These are phyloP conservation scores for Trichoderma orchidacearum DNA, from an alignment of 495 filamentous ascomycete genomes.

Conservation along the genomic window DNA sequence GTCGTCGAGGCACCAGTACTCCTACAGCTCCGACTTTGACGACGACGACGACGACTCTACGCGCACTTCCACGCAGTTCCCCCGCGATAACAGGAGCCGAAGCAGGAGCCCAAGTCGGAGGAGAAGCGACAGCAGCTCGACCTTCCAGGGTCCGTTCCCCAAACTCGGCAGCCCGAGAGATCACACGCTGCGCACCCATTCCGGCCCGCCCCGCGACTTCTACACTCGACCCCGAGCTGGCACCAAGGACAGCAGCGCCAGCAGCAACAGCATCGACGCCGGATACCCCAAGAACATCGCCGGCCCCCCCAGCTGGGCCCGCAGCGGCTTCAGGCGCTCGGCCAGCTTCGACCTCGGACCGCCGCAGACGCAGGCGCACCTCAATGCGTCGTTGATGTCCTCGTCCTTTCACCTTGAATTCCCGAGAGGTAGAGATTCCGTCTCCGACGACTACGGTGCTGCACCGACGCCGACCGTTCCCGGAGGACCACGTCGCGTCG, in stretches of 20 bases:
- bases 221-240: constrained; percentile 44
- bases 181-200: constrained; percentile 22
- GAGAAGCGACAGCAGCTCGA: constrained; percentile 71
- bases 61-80: constrained; percentile 41
- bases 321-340: constrained; percentile 24
- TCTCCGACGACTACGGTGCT: constrained; percentile 55
- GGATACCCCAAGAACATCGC: constrained; percentile 37
- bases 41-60: constrained; percentile 47
- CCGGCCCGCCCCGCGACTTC: constrained; percentile 16
- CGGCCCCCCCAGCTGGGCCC: constrained; percentile 26
- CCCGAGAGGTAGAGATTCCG: constrained; percentile 5
- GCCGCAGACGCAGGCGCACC: background rate
- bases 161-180: constrained; percentile 50
- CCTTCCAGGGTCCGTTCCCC: constrained; percentile 47
- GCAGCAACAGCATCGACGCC: constrained; percentile 50
- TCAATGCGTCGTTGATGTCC: constrained; percentile 1
- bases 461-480: constrained; percentile 83
- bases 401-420: background rate
- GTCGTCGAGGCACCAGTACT: constrained; percentile 40
- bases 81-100: constrained; percentile 28
- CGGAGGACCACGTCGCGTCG: constrained; percentile 51
- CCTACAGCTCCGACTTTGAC: constrained; percentile 59
- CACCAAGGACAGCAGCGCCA: constrained; percentile 59
- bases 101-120: constrained; percentile 13
- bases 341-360: constrained; percentile 20